Base-by-base conservation (phyloP, 1,139 yeast species). In the Zygosaccharomyces sapae region DNA sequence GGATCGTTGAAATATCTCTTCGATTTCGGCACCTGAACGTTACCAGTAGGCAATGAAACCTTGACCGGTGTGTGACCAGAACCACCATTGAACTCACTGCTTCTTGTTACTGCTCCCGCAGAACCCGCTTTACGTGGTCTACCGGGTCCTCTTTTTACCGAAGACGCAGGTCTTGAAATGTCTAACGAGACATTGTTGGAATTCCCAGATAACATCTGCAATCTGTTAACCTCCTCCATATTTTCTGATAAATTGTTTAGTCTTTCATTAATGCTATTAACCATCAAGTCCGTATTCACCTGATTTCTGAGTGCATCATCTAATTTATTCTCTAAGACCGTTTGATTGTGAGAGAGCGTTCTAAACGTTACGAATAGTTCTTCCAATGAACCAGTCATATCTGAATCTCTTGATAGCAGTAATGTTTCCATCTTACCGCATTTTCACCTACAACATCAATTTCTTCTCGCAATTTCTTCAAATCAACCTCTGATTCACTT, bases 1-100 rank as follows among this genome's bases (percentile, higher is more conserved):
- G 53, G 79, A 62, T 53, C 67, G 44, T 45, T 58, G 59, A 60
- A 76, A 46, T 62, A 62, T 36, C 59, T 55, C 47, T 57, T 63
- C 10, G 60, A 53, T 46, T 65, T 65, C 8, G 69, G 54, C n/a
- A 61, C 44, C 39, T 56, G 56, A 4, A 58, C 60, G 24, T 49
- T 53, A 22, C 62, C 63, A 10, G 58, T 53, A 1, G 69, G 69
- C 38, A 64, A 41, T n/a, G 57, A 44, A 2, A 52, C 50, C 29
- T 51, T 51, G 9, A 49, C 51, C n/a, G 45, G 54, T 27, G 41
- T 38, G 4, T 44, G 31, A 16, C 41, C 45, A 2, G 36, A 16
- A 16, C 30, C 38, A 18, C 38, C 45, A 33, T 42, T 43, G 30
- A 41, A 31, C 10, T 36, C 37, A 7, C 36, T 33, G 25, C 24